phyloP scores from a whole-genome alignment of 345 rosid species.

The Eucalyptus virginea region DNA sequence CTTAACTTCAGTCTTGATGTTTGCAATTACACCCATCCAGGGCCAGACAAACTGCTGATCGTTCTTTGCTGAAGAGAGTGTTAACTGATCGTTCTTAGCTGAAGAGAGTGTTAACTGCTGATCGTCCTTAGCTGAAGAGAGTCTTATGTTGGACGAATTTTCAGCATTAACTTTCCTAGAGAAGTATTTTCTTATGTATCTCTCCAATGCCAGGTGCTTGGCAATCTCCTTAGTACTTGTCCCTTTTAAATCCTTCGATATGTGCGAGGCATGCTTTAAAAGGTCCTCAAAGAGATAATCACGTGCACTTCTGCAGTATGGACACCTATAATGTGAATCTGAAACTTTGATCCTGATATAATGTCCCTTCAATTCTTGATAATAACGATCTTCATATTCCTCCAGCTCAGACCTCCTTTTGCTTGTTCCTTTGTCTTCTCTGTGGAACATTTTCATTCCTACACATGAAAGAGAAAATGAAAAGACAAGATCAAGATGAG shows the following conservation, averaged over 20 bases:
- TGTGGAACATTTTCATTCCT: constrained; percentile 4
- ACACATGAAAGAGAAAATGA: not conserved
- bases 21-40: constrained; percentile 57
- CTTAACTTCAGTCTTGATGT: constrained; percentile 22
- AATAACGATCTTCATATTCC: constrained; percentile 31
- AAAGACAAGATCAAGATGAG: not conserved
- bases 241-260: constrained; percentile 3
- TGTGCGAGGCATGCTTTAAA: constrained; percentile 26
- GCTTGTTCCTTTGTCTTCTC: not conserved
- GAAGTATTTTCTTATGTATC: constrained; percentile 22
- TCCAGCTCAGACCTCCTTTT: constrained; percentile 6
- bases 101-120: not conserved
- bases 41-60: constrained; percentile 45
- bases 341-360: constrained; percentile 10
- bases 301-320: constrained; percentile 27
- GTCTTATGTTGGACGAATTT: not conserved
- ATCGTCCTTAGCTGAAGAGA: not conserved
- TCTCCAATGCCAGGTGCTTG: constrained; percentile 35
- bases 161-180: not conserved
- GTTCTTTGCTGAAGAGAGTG: not conserved
- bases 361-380: constrained; percentile 26
- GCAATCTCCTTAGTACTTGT: constrained; percentile 21
- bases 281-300: constrained; percentile 21
- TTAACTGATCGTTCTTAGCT: not conserved
- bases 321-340: constrained; percentile 28